phyloP scores from a whole-genome alignment of 2,329 filamentous ascomycete species.

The Fusarium dimerum region DNA sequence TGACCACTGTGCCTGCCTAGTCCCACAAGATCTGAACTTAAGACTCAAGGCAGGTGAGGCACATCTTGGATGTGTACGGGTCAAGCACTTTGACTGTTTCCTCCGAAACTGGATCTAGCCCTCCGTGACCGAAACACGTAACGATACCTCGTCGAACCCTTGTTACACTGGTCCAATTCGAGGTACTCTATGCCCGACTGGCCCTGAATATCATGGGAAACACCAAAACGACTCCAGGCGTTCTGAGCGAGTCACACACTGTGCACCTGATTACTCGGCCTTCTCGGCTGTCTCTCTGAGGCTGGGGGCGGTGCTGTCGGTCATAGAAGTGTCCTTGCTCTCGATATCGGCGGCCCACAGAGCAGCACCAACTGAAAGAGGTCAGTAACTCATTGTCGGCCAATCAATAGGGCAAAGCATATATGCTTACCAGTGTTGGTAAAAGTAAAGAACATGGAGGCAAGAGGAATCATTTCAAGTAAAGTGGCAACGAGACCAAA shows the following conservation, averaged over 20 bases:
- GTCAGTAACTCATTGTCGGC: slow-evolving; percentile 10
- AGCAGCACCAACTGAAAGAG: slow-evolving; percentile 72
- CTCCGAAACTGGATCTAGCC: neutral
- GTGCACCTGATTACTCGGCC: slow-evolving; percentile 39
- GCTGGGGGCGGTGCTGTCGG: slow-evolving; percentile 50
- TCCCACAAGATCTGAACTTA: neutral
- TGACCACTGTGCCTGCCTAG: no score
- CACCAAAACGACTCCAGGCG: slow-evolving; percentile 1
- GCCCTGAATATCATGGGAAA: neutral
- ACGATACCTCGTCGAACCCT: no score
- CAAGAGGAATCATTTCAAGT: slow-evolving; percentile 82
- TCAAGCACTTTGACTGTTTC: neutral
- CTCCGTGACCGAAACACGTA: neutral
- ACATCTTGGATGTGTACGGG: neutral
- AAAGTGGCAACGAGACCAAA: slow-evolving; percentile 74
- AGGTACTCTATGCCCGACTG: neutral
- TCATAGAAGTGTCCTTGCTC: slow-evolving; percentile 50
- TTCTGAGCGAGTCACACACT: neutral
- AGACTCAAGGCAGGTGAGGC: neutral
- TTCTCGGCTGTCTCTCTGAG: slow-evolving; percentile 52
- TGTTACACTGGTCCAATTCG: neutral
- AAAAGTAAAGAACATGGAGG: slow-evolving; percentile 82
- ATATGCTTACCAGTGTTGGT: slow-evolving; percentile 70
- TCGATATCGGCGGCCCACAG: slow-evolving; percentile 93
- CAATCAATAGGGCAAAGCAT: neutral